Conservation (phyloP, 495 filamentous ascomycete species). For the Aspergillus cavernicola region DNA sequence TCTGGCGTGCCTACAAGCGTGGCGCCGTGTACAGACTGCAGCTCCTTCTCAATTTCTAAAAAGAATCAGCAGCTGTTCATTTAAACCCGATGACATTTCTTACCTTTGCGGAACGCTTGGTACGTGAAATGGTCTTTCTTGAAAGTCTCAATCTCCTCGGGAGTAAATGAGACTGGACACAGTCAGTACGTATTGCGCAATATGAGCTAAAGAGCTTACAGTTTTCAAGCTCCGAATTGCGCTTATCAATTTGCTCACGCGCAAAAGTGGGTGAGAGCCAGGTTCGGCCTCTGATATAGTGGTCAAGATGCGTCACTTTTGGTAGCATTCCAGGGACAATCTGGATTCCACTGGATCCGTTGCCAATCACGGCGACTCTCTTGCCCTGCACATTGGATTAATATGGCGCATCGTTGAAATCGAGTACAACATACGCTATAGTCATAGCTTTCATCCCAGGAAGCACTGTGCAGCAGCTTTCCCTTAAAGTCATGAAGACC, state of each 20-base stretch:
- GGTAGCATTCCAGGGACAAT: slow-evolving; percentile 60
- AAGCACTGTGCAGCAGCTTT: slow-evolving; percentile 51
- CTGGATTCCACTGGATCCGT: slow-evolving; percentile 51
- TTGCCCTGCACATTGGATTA: slow-evolving; percentile 34
- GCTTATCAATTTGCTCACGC: slow-evolving; percentile 28
- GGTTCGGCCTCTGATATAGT: slow-evolving; percentile 38
- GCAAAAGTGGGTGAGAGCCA: slow-evolving; percentile 46
- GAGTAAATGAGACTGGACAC: slow-evolving; percentile 30
- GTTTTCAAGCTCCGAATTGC: slow-evolving; percentile 28
- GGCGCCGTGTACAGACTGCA: slow-evolving; percentile 44
- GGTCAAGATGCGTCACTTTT: slow-evolving; percentile 43
- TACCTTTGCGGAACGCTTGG: slow-evolving; percentile 43
- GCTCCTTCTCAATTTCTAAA: slow-evolving; percentile 40
- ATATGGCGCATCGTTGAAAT: slow-evolving; percentile 13
- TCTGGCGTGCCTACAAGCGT: slow-evolving; percentile 35
- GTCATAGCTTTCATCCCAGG: slow-evolving; percentile 43
- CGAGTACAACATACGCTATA: slow-evolving; percentile 21
- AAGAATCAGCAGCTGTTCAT: background rate
- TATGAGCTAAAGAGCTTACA: slow-evolving; percentile 19
- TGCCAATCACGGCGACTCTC: slow-evolving; percentile 52
- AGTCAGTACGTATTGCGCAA: background rate
- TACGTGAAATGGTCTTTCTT: slow-evolving; percentile 37
- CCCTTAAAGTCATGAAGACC: slow-evolving; percentile 54
- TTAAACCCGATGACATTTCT: background rate
- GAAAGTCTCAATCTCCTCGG: slow-evolving; percentile 45